Evolutionary conservation across 257 asterid species (phyloP).

Genomic region (Cynanchum wilfordii): DNA sequence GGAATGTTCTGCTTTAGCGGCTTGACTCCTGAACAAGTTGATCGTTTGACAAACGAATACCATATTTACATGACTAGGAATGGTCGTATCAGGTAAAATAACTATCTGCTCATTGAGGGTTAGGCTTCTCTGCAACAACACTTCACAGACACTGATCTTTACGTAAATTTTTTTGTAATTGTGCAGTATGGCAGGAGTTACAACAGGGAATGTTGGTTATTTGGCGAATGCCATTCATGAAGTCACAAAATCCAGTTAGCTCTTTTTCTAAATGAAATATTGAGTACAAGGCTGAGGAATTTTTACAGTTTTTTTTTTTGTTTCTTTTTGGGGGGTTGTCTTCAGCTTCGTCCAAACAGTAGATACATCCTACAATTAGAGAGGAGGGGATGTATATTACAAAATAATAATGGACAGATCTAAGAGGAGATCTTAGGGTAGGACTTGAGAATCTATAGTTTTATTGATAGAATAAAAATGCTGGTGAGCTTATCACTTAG

Average conservation of each 20-base stretch:
- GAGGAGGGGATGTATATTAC: no score
- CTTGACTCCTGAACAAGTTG: conserved; percentile 97
- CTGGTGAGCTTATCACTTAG: no score
- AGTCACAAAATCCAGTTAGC: conserved; percentile 66
- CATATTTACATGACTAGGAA: conserved; percentile 95
- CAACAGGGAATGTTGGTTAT: conserved; percentile 81
- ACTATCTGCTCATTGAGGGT: neutral
- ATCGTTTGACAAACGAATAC: conserved; percentile 74
- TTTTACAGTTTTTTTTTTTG: neutral
- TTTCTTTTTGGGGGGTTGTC: no score
- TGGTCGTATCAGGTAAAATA: conserved; percentile 84
- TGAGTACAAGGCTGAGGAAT: conserved; percentile 10
- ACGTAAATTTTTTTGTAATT: neutral
- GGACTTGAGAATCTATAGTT: no score
- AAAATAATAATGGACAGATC: no score
- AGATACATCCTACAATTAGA: neutral
- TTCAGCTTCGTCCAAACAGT: neutral
- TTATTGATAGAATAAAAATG: no score
- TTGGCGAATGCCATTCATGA: conserved; percentile 89
- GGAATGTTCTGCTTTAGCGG: conserved; percentile 99
- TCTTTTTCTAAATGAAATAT: conserved; percentile 8
- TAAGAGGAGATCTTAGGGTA: no score
- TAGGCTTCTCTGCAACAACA: neutral
- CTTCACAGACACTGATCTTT: neutral
- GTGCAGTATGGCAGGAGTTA: conserved; percentile 97